Evolutionary conservation across 2,329 filamentous ascomycete species (phyloP).

Genomic region (Chaetomiaceae sp.): DNA sequence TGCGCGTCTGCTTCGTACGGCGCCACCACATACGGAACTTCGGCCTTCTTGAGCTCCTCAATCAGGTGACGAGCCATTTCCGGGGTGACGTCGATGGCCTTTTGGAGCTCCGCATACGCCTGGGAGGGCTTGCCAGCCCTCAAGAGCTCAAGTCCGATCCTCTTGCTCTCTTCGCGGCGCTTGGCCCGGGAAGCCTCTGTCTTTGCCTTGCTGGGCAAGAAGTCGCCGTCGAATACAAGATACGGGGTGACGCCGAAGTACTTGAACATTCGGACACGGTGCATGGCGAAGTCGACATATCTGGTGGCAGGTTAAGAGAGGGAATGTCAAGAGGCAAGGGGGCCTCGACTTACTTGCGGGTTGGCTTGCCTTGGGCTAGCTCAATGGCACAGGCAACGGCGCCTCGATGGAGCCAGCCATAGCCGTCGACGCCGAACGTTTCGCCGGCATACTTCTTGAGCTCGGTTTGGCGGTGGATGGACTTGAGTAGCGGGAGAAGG

Average conservation of each 20-base stretch:
- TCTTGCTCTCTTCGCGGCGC: constrained; percentile 71
- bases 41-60: constrained; percentile 77
- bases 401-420: constrained; percentile 96
- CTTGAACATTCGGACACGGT: constrained; percentile 87
- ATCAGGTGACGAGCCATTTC: constrained; percentile 92
- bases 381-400: constrained; percentile 88
- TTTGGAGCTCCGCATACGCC: constrained; percentile 84
- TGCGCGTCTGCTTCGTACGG: constrained; percentile 98
- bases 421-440: constrained; percentile 91
- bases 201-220: constrained; percentile 83
- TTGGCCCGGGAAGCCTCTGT: constrained; percentile 77
- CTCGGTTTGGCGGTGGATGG: constrained; percentile 84
- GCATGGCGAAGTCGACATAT: constrained; percentile 86
- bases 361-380: constrained; percentile 82
- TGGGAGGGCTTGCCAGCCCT: constrained; percentile 75
- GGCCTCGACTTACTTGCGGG: constrained; percentile 65
- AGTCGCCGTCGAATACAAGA: constrained; percentile 93
- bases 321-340: constrained; percentile 10
- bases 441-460: constrained; percentile 84
- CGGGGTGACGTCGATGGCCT: constrained; percentile 91
- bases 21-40: constrained; percentile 84
- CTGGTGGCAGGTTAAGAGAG: constrained; percentile 39
- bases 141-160: constrained; percentile 71
- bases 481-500: constrained; percentile 86
- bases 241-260: constrained; percentile 95